Evolutionary conservation across 1,284 basidiomycete species (phyloP), one percentile per base, ranked within the genome.

Genomic region (Ganoderma resinaceum): DNA sequence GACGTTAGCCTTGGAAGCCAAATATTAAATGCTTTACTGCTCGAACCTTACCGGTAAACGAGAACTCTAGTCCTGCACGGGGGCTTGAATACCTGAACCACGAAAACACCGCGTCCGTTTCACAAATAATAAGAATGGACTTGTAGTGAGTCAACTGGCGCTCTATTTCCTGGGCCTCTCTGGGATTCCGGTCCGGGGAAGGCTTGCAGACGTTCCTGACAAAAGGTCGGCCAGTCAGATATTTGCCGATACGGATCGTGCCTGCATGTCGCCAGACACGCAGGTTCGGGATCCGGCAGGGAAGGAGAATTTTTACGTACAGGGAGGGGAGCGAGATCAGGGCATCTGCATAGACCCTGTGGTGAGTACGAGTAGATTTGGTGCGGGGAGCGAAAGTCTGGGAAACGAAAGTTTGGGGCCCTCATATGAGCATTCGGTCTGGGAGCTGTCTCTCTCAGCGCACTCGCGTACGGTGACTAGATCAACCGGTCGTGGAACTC

Each of bases 401-500:
- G n/a, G n/a, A n/a, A n/a, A 99, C 26, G 92, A 91, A 42, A 95
- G 95, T 0, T 95, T 95, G 1, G 93, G 93, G 71, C 95, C 95
- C 33, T 85, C 83, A 79, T 99, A 99, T 20, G 94, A 93, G 63
- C 87, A 87, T 61, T 91, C 93, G 79, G 77, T 97, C 97, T 61
- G 97, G n/a, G 82, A 78, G 97, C 96, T 7, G 96, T 98, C 81
- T 97, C 95, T 63, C 96, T 96, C 31, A 98, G 81, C 1, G 96
- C 95, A 62, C 96, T 9, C 33, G 60, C 20, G n/a, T 9, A 16
- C 23, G 8, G 18, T n/a, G 58, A 52, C 55, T 8, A 62, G 61
- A 5, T 35, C 33, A 53, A 63, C 26, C 26, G 37, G 43, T 46
- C 20, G 6, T 12, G 38, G 18, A 64, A 79, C 89, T 68, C 72